Percentiles rank a stretch among this genome's conserved stretches.
Conservation (phyloP, 805 yeast genomes). For the Candida ulmi region DNA sequence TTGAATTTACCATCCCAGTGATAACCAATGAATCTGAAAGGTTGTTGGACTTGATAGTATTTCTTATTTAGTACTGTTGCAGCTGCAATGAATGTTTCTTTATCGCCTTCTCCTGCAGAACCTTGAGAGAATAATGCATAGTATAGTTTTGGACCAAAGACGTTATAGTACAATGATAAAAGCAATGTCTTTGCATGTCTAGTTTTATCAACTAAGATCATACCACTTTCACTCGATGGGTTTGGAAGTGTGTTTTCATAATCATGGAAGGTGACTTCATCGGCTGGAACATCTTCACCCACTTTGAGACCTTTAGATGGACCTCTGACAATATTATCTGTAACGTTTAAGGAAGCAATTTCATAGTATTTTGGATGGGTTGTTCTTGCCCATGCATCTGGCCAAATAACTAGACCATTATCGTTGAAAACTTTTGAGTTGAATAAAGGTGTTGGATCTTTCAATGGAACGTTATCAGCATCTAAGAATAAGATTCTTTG, state of each 20-base stretch:
- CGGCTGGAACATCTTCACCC: constrained; percentile 8
- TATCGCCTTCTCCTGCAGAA: constrained; percentile 70
- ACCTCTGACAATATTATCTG: constrained; percentile 30
- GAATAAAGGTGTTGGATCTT: constrained; percentile 49
- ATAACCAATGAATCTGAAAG: constrained; percentile 32
- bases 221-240: constrained; percentile 63
- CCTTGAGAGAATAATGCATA: constrained; percentile 64
- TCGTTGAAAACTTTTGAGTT: constrained; percentile 35
- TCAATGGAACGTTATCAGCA: constrained; percentile 67
- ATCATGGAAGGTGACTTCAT: constrained; percentile 42
- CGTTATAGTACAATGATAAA: constrained; percentile 52
- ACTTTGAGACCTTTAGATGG: constrained; percentile 24
- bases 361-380: constrained; percentile 56
- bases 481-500: constrained; percentile 66
- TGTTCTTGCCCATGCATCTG: constrained; percentile 67
- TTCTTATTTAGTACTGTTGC: constrained; percentile 42
- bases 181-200: constrained; percentile 47
- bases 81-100: constrained; percentile 63
- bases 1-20: constrained; percentile 18
- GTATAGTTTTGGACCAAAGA: constrained; percentile 53
- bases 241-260: constrained; percentile 54
- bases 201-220: constrained; percentile 50
- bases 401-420: constrained; percentile 52
- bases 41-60: constrained; percentile 39
- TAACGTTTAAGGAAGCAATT: constrained; percentile 38